Evolutionary conservation across 2,329 filamentous ascomycete genomes (phyloP).

Genomic region (Chaetomiaceae sp.): DNA sequence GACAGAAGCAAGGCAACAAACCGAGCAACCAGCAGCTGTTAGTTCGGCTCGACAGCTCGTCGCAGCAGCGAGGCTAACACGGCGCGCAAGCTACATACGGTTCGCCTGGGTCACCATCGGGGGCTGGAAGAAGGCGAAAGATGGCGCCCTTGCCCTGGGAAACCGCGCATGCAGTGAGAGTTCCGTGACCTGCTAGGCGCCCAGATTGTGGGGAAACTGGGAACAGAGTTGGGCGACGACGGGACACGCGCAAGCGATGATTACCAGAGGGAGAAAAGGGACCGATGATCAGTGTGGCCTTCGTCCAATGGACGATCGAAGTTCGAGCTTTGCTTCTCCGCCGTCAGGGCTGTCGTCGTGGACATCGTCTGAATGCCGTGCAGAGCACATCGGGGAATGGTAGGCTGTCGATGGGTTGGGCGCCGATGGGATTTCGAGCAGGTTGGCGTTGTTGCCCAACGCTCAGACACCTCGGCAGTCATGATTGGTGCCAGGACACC

Average conservation of each 20-base stretch:
- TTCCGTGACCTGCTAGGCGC: conserved; percentile 22
- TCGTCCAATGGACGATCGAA: conserved; percentile 9
- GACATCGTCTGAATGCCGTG: conserved; percentile 1
- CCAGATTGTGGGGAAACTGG: conserved; percentile 15
- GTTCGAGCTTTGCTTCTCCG: conserved; percentile 4
- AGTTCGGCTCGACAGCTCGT: conserved; percentile 6
- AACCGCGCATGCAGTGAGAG: conserved; percentile 21
- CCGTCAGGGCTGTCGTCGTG: not conserved
- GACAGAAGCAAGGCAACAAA: conserved; percentile 9
- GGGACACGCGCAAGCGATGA: conserved; percentile 13
- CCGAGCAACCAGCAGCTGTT: conserved; percentile 8
- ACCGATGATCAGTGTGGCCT: conserved; percentile 9
- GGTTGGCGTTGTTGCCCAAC: conserved; percentile 22
- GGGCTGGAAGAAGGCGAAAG: conserved; percentile 12
- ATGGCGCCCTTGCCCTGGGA: conserved; percentile 10
- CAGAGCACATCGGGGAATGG: conserved; percentile 7
- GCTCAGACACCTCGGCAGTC: conserved; percentile 11
- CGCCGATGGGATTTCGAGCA: conserved; percentile 17
- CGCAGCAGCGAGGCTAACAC: conserved; percentile 5
- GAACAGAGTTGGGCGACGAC: conserved; percentile 14
- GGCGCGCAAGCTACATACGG: conserved; percentile 9
- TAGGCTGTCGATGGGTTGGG: conserved; percentile 25
- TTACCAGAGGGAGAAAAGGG: not conserved
- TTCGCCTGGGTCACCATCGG: conserved; percentile 8
- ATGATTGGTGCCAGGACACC: conserved; percentile 23